Conservation (phyloP, 306 rosid genomes). For the Nissolia schottii region DNA sequence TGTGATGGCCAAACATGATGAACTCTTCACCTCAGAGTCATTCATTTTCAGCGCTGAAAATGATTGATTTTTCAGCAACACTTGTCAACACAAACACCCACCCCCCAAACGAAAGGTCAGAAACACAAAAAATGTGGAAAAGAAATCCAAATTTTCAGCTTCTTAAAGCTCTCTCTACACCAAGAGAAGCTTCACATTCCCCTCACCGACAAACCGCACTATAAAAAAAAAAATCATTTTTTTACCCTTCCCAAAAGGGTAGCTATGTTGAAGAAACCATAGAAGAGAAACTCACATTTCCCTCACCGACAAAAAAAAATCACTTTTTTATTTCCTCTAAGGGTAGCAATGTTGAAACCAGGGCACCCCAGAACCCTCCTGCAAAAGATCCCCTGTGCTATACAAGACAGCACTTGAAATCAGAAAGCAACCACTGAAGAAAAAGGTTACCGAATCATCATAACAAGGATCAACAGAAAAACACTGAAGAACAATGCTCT, state of each 20-base stretch:
- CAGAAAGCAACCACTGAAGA: conserved; percentile 39
- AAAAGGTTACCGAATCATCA: neutral
- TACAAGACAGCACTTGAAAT: conserved; percentile 28
- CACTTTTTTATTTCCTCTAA: no score
- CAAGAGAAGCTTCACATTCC: conserved; percentile 15
- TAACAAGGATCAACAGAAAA: neutral
- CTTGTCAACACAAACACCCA: conserved; percentile 11
- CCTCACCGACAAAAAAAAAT: no score
- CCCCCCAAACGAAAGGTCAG: neutral
- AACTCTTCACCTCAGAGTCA: conserved; percentile 45
- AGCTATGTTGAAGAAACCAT: no score
- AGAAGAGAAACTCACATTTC: no score
- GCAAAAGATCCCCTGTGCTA: conserved; percentile 8
- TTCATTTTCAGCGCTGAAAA: no score
- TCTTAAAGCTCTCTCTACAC: neutral
- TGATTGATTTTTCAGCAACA: no score
- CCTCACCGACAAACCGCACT: neutral
- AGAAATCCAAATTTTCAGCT: neutral
- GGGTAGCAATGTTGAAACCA: neutral
- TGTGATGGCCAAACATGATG: conserved; percentile 43
- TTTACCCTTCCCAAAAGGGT: neutral
- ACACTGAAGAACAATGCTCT: neutral
- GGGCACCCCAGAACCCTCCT: conserved; percentile 18
- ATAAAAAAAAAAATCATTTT: neutral
- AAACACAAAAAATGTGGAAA: no score